Percentiles rank a stretch among this genome's conserved stretches.
Conservation (phyloP, 345 rosid genomes). For the Gossypium australe region DNA sequence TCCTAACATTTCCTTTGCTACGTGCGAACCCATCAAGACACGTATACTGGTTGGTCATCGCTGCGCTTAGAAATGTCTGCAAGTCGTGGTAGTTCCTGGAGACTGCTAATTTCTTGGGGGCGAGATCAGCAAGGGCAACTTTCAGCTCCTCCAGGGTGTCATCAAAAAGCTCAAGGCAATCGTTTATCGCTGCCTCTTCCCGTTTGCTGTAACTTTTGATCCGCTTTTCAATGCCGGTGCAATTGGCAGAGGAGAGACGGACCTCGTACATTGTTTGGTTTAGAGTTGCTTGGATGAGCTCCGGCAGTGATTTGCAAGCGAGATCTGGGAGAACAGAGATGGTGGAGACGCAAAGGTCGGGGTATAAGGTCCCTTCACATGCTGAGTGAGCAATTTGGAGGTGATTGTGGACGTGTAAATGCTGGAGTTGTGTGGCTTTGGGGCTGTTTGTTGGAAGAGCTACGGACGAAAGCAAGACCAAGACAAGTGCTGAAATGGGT, state of each 20-base stretch:
- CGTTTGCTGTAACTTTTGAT: constrained; percentile 22
- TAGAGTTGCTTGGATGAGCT: constrained; percentile 45
- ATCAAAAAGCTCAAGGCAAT: constrained; percentile 62
- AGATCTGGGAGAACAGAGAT: constrained; percentile 46
- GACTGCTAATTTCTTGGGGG: constrained; percentile 14
- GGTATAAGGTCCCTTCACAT: constrained; percentile 52
- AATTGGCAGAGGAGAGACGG: constrained; percentile 37
- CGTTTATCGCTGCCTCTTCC: constrained; percentile 47
- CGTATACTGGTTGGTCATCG: constrained; percentile 88
- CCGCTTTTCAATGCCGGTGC: constrained; percentile 33
- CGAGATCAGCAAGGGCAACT: constrained; percentile 42
- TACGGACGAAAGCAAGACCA: constrained; percentile 11
- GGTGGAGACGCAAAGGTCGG: constrained; percentile 59
- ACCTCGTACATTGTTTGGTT: constrained; percentile 49
- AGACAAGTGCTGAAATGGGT: constrained; percentile 16
- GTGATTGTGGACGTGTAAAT: constrained; percentile 26
- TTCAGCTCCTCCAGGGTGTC: constrained; percentile 43
- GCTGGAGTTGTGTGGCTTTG: constrained; percentile 17
- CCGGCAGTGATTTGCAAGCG: constrained; percentile 32
- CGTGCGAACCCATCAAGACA: constrained; percentile 77
- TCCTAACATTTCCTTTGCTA: constrained; percentile 32
- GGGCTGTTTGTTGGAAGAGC: not conserved
- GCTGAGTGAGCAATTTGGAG: constrained; percentile 29
- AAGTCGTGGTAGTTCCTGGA: constrained; percentile 38
- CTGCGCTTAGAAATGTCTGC: constrained; percentile 58